Base-by-base conservation (phyloP, 2,329 filamentous ascomycete genomes). In the Cladobotryum mycophilum region DNA sequence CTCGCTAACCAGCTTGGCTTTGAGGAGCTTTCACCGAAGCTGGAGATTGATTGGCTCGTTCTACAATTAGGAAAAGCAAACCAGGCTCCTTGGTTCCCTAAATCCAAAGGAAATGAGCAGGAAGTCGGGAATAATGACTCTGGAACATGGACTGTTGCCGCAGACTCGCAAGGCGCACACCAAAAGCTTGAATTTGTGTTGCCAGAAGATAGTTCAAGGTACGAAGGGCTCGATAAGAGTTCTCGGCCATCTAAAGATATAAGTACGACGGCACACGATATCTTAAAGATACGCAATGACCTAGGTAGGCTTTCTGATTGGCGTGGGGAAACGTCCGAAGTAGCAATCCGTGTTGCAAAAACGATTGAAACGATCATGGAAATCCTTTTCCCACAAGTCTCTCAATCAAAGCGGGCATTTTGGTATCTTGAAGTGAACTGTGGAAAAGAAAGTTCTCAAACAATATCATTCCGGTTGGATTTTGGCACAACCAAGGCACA, bases 361-460 rank as follows among this genome's bases (percentile, higher is more conserved):
- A 52, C 60, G 1, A 61, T 63, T 22, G 58, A 62, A 48, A 2
- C 40, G 6, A 38, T 34, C 14, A 47, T 41, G 1, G 5, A 40
- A 5, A 17, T 20, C 8, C 20, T 51, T 3, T 34, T 51, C 3
- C 9, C 5, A 8, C 25, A 2, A 8, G 3, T 2, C 25, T 4
- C 25, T 30, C 6, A 2, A 8, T 30, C 9, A 8, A 2, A 2
- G 9, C 6, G 9, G 25, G 25, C 25, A 8, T 8, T 8, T 2
- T 30, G 25, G 25, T 30, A 7, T 30, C 25, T 30, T 8, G 25
- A 3, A 2, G 25, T 30, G 6, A 30, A 11, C 6, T 30, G 9
- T 11, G 25, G 25, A n/a, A 44, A 51, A 25, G 11, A 46, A 30
- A 41, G 55, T 11, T 17, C 47, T 34, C 38, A 55, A 33, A 42